A percentile compares a stretch with the other conserved stretches of the same genome.
Conservation (phyloP, 805 yeast genomes). For the Sugiyamaella smithiae region DNA sequence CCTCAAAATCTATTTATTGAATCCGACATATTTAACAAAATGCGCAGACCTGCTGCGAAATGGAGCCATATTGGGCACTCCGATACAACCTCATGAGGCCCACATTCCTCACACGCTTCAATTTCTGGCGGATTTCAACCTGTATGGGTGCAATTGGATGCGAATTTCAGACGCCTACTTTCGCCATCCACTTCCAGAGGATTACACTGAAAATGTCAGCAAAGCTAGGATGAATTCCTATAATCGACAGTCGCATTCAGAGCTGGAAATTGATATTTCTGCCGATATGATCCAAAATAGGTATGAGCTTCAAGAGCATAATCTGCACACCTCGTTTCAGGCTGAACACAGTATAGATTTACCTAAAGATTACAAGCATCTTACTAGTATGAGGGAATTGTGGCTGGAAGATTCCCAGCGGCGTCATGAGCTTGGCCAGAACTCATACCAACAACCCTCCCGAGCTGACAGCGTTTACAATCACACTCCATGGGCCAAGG, state of each 20-base stretch:
- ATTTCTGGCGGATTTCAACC: conserved; percentile 76
- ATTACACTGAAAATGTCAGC: not conserved
- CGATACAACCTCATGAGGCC: conserved; percentile 62
- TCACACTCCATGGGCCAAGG: conserved; percentile 11
- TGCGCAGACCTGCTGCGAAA: conserved; percentile 49
- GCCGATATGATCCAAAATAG: conserved; percentile 64
- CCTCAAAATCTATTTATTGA: conserved; percentile 64
- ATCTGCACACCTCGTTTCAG: conserved; percentile 49
- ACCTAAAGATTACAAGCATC: conserved; percentile 21
- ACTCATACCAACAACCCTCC: not conserved
- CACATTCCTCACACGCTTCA: conserved; percentile 79
- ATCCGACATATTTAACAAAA: conserved; percentile 57
- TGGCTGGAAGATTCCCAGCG: conserved; percentile 47
- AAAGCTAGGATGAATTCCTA: conserved; percentile 26
- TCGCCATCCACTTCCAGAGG: conserved; percentile 16
- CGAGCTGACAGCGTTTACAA: not conserved
- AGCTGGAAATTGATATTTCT: conserved; percentile 68
- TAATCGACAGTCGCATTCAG: conserved; percentile 57
- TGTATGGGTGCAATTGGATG: conserved; percentile 83
- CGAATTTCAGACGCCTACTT: conserved; percentile 33
- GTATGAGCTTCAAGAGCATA: conserved; percentile 34
- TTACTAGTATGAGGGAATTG: conserved; percentile 40
- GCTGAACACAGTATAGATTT: conserved; percentile 32
- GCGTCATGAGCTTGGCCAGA: conserved; percentile 10
- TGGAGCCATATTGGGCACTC: conserved; percentile 41